Base-by-base conservation (phyloP, 345 rosid species). In the Rubroshorea leprosula region DNA sequence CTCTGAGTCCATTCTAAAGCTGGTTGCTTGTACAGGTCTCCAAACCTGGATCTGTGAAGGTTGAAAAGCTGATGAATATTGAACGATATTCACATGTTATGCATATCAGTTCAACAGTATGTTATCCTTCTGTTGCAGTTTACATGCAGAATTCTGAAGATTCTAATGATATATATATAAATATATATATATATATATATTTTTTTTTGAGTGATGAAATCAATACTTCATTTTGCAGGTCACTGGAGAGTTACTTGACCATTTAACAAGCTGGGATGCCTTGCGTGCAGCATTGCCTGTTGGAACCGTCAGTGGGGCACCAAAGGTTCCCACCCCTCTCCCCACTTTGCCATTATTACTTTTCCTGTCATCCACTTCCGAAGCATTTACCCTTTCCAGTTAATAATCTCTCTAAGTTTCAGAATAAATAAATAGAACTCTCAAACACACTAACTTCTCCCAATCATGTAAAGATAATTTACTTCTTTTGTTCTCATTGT, bases 231-330 rank as follows among this genome's bases (percentile, higher is more conserved):
- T 57, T 49, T 56, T 61, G 51, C 72, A 92, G 98, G 91, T 93
- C 21, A 79, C 75, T 4, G 98, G 97, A 1, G 98, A 92, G 55
- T 67, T 84, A 18, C 86, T 76, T 1, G 94, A 92, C 49, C n/a
- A 81, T 65, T 70, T 86, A 73, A 77, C 83, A 44, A 73, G 95
- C 73, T 92, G 98, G 98, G 95, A 92, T 68, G 96, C 68, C 51
- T 78, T 92, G 57, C 90, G 98, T 21, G 83, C 94, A 51, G 94
- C 97, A 47, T 73, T 92, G 58, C 98, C 98, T 9, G 96, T 89
- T 49, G 96, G 98, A 56, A 92, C 97, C 18, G 97, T 92, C 58
- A 89, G 98, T 15, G 98, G 97, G 59, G 98, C 97, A 29, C 97
- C 98, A 27, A 92, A 92, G 94, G 98, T 92, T 54, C 55, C 8